Conservation (phyloP, 2,329 filamentous ascomycete species). For the Bretziella fagacearum region DNA sequence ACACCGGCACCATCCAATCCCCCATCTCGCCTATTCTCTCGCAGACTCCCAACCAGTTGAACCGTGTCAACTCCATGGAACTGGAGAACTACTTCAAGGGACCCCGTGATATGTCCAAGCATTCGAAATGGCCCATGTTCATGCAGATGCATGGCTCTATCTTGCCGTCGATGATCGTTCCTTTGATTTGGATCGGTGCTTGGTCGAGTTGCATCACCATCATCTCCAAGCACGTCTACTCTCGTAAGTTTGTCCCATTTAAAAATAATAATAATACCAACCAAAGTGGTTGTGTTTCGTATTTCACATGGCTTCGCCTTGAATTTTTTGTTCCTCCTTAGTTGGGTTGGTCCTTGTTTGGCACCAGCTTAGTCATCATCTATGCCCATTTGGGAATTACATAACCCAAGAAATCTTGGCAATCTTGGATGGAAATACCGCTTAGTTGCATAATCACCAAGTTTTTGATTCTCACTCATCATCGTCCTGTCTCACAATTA, state of each 20-base stretch:
- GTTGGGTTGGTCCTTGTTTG: background rate
- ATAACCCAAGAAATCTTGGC: background rate
- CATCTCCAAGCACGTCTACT: slow-evolving; percentile 29
- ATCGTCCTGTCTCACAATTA: slow-evolving; percentile 16
- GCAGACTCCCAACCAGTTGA: slow-evolving; percentile 12
- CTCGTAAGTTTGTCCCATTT: slow-evolving; percentile 7
- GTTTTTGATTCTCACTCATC: no score
- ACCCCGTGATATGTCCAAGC: slow-evolving; percentile 51
- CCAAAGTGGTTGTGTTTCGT: no score
- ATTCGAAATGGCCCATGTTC: slow-evolving; percentile 63
- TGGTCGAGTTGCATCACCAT: slow-evolving; percentile 52
- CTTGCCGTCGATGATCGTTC: slow-evolving; percentile 55
- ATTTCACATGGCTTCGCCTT: no score
- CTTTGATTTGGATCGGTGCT: slow-evolving; percentile 40
- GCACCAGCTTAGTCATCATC: background rate
- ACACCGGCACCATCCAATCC: slow-evolving; percentile 8
- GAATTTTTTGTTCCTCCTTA: background rate
- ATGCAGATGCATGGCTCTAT: slow-evolving; percentile 62
- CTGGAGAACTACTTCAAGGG: slow-evolving; percentile 23
- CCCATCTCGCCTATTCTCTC: slow-evolving; percentile 12
- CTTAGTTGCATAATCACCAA: background rate
- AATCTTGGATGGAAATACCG: background rate
- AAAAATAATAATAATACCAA: background rate
- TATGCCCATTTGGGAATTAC: background rate
- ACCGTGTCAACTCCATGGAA: slow-evolving; percentile 13